Base-by-base conservation (phyloP, 2,329 filamentous ascomycete species). In the Rutstroemia sp. region DNA sequence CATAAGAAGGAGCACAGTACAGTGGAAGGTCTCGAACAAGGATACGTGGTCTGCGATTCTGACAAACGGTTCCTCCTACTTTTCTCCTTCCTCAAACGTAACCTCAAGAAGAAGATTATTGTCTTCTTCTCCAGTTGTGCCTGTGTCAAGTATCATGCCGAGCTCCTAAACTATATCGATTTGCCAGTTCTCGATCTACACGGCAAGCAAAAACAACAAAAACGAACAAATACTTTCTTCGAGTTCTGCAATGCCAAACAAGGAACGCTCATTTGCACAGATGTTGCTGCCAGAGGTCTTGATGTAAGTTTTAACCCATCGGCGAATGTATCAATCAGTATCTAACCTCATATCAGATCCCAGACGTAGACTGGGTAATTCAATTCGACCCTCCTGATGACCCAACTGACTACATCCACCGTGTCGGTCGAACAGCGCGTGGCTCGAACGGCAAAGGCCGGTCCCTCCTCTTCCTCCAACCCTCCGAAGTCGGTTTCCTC, bases 161-260 rank as follows among this genome's bases (percentile, higher is more conserved):
- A 97, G 72, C 82, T 99, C 27, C 83, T 99, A 64, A 97, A 97
- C 76, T 97, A 96, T 75, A 96, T 97, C 67, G 94, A 97, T 72
- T 80, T 96, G 42, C 91, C 88, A 5, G 89, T 95, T 2, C 79
- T 95, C 45, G 87, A 90, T 65, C 78, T 95, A 7, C 90, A 95
- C 72, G 94, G 91, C 64, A 96, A 99, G 75, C 90, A 96, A 74
- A 99, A 99, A 75, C 94, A 99, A 74, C 91, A 96, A 74, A 96
- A 96, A 73, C 88, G 94, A n/a, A 99, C 94, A 23, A 95, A 95
- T 70, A 96, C 91, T 0, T 99, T 99, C 72, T 99, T 97, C 72
- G 92, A 97, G 71, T 99, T 99, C 71, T 86, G 83, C 69, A 91
- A 92, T 67, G 87, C 92, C 18, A 85, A 85, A 63, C 83, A 88